phyloP scores from a whole-genome alignment of 1,284 basidiomycete genomes.

The Moesziomyces parantarcticus region DNA sequence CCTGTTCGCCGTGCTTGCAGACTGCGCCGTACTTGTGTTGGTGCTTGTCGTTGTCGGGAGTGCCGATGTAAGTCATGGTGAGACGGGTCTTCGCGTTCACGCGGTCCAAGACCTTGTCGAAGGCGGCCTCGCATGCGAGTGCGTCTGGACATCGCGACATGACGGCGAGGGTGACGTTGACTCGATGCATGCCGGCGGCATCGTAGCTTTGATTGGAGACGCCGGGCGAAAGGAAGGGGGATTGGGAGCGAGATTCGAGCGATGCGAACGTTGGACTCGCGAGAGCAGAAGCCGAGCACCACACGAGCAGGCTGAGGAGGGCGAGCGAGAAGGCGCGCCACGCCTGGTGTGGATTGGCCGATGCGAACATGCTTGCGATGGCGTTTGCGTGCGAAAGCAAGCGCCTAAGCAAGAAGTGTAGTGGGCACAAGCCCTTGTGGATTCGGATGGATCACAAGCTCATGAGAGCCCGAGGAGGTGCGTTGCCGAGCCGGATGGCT shows the following conservation, averaged over 20 bases:
- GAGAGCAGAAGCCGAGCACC: background rate
- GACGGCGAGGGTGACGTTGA: slow-evolving; percentile 52
- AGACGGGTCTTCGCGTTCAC: slow-evolving; percentile 50
- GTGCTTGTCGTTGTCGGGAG: slow-evolving; percentile 15
- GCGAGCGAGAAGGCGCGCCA: slow-evolving; percentile 8
- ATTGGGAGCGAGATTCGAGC: slow-evolving; percentile 25
- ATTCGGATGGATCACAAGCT: no score
- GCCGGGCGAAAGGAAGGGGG: slow-evolving; percentile 11
- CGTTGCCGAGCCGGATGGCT: no score
- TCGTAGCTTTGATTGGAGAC: slow-evolving; percentile 9
- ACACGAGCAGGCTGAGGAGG: slow-evolving; percentile 6
- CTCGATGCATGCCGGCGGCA: slow-evolving; percentile 24
- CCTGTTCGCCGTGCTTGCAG: slow-evolving; percentile 54
- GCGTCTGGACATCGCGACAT: slow-evolving; percentile 59
- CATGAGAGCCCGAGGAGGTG: no score
- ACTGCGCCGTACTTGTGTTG: slow-evolving; percentile 30
- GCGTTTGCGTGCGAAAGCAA: no score
- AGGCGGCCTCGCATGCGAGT: slow-evolving; percentile 48
- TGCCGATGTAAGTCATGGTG: slow-evolving; percentile 50
- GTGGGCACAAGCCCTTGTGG: no score
- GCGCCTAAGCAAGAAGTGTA: no score
- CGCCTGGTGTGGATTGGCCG: background rate
- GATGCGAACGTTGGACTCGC: slow-evolving; percentile 10
- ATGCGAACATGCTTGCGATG: background rate
- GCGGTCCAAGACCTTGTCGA: slow-evolving; percentile 51